Base-by-base conservation (phyloP, 257 asterid species). In the Hygrophila difformis region DNA sequence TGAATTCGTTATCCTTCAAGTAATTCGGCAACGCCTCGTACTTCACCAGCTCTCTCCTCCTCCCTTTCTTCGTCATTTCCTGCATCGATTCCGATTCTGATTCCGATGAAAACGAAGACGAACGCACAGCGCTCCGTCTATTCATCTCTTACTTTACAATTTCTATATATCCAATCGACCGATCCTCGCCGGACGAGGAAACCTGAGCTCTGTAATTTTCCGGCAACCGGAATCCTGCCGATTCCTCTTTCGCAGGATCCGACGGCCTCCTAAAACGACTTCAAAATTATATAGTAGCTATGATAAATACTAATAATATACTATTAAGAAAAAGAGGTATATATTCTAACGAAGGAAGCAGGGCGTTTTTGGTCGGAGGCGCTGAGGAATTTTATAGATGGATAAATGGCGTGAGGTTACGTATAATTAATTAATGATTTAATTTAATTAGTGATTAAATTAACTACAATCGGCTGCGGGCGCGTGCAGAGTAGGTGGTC, bases 1-100 rank as follows among this genome's bases (percentile, higher is more conserved):
- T 88, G 47, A 68, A 88, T 59, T 88, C 97, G 34, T 84, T 88
- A 34, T 88, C 97, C 68, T 81, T 66, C 78, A 84, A 56, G 41
- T 84, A 88, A 41, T 88, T 87, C 49, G 97, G 97, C 66, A 88
- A 64, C 31, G 68, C 80, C 31, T 84, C 94, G 59, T 68, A 88
- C 57, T 66, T 79, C 48, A 80, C 35, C 78, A 87, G 59, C 29
- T 49, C 38, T 64, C 71, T 44, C 45, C 56, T 53, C 47, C 28
- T 56, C 35, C 8, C 45, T 50, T 65, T 61, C 60, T 14, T 39
- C 51, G 35, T 53, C 56, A 56, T 56, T 57, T 20, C 29, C 66
- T 12, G 16, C 53, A 36, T 61, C 61, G 23, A 39, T 34, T 44
- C 55, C 37, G 54, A 15, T 58, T 48, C 61, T 18, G 19, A 9